Percentiles rank a stretch among this genome's conserved stretches.
Conservation (phyloP, 176 grass and related monocot genomes). For the Hyparrhenia diplandra region DNA sequence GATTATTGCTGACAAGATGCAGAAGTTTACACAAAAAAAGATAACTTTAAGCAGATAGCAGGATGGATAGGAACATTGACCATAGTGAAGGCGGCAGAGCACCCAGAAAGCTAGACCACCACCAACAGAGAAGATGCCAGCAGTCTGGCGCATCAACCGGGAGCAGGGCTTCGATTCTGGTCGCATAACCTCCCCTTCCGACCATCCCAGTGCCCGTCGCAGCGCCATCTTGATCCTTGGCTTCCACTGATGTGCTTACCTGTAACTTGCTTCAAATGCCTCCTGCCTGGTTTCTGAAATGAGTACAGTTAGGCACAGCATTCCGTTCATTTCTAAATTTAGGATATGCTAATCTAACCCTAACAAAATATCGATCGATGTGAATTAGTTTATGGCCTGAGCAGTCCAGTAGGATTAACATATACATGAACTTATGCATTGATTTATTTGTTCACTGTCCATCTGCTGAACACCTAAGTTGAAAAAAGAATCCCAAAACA, state of each 20-base stretch:
- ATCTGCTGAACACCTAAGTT: background rate
- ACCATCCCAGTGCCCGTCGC: constrained; percentile 59
- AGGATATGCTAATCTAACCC: background rate
- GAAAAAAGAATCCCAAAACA: background rate
- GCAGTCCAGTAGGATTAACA: background rate
- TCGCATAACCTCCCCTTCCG: constrained; percentile 93
- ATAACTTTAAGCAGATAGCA: background rate
- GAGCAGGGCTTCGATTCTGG: constrained; percentile 85
- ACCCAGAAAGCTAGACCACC: constrained; percentile 78
- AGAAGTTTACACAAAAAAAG: background rate
- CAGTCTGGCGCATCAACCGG: constrained; percentile 71
- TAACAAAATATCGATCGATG: background rate
- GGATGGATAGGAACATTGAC: constrained; percentile 27
- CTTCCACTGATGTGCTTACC: background rate
- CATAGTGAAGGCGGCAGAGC: constrained; percentile 87
- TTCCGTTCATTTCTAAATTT: background rate
- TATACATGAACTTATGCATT: background rate
- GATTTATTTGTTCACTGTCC: background rate
- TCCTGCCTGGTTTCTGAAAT: background rate
- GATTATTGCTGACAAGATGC: background rate
- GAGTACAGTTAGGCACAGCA: background rate
- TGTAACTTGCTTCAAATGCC: background rate
- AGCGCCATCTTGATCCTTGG: constrained; percentile 55
- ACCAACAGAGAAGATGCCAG: constrained; percentile 81
- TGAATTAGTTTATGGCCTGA: background rate